Percentiles rank a stretch among this genome's conserved stretches.
phyloP scores from a whole-genome alignment of 2,329 filamentous ascomycete genomes.

The Aureobasidium sp. region DNA sequence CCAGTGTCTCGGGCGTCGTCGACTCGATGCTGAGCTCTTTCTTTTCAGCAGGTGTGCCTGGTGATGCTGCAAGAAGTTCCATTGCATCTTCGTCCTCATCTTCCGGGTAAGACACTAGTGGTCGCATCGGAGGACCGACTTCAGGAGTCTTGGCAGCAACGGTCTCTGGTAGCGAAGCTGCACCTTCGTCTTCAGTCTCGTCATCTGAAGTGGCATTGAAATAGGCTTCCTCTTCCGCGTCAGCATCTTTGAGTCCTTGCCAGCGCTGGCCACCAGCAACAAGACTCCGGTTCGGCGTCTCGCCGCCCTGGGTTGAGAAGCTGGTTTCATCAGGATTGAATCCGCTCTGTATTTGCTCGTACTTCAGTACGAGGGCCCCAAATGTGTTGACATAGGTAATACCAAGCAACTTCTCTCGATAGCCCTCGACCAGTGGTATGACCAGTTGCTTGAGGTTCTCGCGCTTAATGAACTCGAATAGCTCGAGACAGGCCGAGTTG shows the following conservation, averaged over 20 bases:
- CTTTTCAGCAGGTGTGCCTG: constrained; percentile 23
- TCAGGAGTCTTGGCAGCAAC: constrained; percentile 41
- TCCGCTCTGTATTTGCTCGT: constrained; percentile 69
- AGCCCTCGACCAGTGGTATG: constrained; percentile 74
- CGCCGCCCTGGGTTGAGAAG: constrained; percentile 65
- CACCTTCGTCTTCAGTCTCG: constrained; percentile 57
- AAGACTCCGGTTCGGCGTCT: constrained; percentile 35
- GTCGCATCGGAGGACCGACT: constrained; percentile 58
- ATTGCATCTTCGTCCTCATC: constrained; percentile 58
- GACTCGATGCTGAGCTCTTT: constrained; percentile 19
- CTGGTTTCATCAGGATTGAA: constrained; percentile 48
- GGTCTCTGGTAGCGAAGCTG: constrained; percentile 22
- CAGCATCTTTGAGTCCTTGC: constrained; percentile 70
- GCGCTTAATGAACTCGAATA: constrained; percentile 80
- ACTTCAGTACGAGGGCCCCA: constrained; percentile 62
- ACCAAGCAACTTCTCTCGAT: constrained; percentile 64
- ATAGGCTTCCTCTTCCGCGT: constrained; percentile 83
- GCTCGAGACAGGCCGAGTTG: constrained; percentile 85
- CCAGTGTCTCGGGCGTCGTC: constrained; percentile 21
- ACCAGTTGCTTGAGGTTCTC: constrained; percentile 75
- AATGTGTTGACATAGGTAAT: constrained; percentile 85
- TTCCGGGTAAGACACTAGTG: constrained; percentile 84
- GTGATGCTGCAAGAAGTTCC: constrained; percentile 36
- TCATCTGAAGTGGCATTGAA: constrained; percentile 78
- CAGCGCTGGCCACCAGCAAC: constrained; percentile 51